Evolutionary conservation across 2,329 filamentous ascomycete genomes (phyloP).

Genomic region (Cladophialophora carrionii): DNA sequence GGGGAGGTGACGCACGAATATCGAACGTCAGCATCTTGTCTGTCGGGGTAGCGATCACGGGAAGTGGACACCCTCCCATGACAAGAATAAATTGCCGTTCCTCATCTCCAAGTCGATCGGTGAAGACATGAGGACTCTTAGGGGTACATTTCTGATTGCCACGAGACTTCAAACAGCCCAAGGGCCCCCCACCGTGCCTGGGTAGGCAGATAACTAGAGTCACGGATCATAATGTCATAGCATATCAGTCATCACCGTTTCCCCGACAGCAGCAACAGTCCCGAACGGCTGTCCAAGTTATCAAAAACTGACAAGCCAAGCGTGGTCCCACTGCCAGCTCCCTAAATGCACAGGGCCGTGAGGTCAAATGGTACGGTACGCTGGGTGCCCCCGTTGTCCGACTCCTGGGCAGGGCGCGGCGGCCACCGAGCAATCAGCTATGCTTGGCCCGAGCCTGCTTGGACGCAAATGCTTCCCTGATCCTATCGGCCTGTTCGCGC

Average conservation of each 20-base stretch:
- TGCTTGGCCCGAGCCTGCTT: constrained; percentile 17
- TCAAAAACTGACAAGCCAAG: background rate
- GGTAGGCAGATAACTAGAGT: background rate
- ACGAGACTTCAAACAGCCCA: background rate
- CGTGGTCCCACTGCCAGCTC: background rate
- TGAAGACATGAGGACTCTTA: background rate
- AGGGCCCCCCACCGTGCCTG: too few species aligned
- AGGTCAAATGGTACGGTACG: too few species aligned
- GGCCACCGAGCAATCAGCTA: constrained; percentile 2
- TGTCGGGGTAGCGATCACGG: too few species aligned
- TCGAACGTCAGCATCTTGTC: too few species aligned
- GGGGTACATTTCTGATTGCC: background rate
- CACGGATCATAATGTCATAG: background rate
- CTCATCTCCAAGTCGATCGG: background rate
- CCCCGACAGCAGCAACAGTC: background rate
- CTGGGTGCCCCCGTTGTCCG: too few species aligned
- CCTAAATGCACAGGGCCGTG: background rate
- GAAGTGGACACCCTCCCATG: background rate
- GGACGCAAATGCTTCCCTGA: constrained; percentile 16
- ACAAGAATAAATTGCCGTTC: background rate
- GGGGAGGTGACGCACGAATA: too few species aligned
- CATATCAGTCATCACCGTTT: background rate
- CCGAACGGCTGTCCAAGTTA: background rate
- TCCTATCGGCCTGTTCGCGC: constrained; percentile 23
- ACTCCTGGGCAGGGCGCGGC: too few species aligned